Conservation (phyloP, 148 eudicot species). For the Cornus florida region DNA sequence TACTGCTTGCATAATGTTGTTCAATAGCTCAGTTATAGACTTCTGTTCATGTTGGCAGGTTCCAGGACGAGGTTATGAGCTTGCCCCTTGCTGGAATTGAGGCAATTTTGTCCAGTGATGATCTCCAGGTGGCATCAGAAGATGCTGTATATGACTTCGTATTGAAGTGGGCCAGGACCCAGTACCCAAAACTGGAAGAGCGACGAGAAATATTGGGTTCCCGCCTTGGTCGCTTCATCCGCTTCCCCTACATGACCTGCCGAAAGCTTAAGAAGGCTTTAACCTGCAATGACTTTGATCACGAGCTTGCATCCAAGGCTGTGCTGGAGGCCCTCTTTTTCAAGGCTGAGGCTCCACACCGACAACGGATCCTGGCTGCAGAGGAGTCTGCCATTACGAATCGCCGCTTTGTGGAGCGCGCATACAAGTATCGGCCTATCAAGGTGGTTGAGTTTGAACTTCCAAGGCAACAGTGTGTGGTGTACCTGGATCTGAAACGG, state of each 20-base stretch:
- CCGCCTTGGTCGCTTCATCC: slow-evolving; percentile 69
- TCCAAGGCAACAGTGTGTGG: slow-evolving; percentile 84
- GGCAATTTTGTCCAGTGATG: slow-evolving; percentile 75
- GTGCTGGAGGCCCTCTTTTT: slow-evolving; percentile 89
- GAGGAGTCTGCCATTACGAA: slow-evolving; percentile 56
- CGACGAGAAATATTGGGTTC: slow-evolving; percentile 73
- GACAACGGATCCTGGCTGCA: slow-evolving; percentile 61
- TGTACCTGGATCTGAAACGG: slow-evolving; percentile 78
- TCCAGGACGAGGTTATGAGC: slow-evolving; percentile 75
- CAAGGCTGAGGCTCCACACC: slow-evolving; percentile 87
- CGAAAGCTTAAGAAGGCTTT: slow-evolving; percentile 79
- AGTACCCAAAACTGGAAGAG: slow-evolving; percentile 72
- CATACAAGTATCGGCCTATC: slow-evolving; percentile 87
- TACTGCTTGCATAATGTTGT: neutral
- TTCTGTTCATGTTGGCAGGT: slow-evolving; percentile 35
- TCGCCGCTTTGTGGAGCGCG: slow-evolving; percentile 65
- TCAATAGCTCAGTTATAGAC: neutral
- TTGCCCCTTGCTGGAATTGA: slow-evolving; percentile 92
- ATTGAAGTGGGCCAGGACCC: slow-evolving; percentile 72
- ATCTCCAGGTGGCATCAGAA: slow-evolving; percentile 93
- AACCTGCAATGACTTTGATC: slow-evolving; percentile 84
- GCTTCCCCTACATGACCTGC: slow-evolving; percentile 86
- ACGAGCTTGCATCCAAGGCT: slow-evolving; percentile 73
- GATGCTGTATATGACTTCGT: slow-evolving; percentile 87
- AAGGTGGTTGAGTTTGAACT: slow-evolving; percentile 85